phyloP scores from a whole-genome alignment of 2,329 filamentous ascomycete species.

The Cytospora leucostoma region DNA sequence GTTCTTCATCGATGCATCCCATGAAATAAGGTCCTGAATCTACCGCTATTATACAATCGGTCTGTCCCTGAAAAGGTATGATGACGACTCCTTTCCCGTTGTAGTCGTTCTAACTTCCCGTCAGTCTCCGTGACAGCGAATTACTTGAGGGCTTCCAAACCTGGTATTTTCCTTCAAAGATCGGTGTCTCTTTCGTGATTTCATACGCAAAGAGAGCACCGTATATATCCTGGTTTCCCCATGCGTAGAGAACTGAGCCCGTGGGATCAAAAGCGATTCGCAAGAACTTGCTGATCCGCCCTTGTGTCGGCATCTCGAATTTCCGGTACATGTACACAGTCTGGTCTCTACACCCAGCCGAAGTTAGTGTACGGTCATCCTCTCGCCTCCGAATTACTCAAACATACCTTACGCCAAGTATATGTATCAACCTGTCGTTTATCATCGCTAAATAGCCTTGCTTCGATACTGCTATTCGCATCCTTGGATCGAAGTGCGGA shows the following conservation, averaged over 20 bases:
- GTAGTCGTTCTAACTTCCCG: slow-evolving; percentile 3
- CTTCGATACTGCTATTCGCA: slow-evolving; percentile 16
- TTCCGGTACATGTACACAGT: not conserved
- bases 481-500: slow-evolving; percentile 6
- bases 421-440: slow-evolving; percentile 7
- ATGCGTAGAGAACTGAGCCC: slow-evolving; percentile 13
- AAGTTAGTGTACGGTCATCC: not conserved
- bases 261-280: slow-evolving; percentile 10
- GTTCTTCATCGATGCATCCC: slow-evolving; percentile 4
- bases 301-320: not conserved
- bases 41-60: slow-evolving; percentile 15
- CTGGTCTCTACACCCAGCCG: not conserved
- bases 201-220: slow-evolving; percentile 12
- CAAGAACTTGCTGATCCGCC: slow-evolving; percentile 13
- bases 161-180: slow-evolving; percentile 13
- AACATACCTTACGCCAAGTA: slow-evolving; percentile 15
- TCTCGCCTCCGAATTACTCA: no score
- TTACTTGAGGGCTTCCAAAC: not conserved
- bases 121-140: not conserved
- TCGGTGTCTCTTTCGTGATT: not conserved
- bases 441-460: slow-evolving; percentile 13
- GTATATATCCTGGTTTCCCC: slow-evolving; percentile 6
- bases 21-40: slow-evolving; percentile 13
- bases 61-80: slow-evolving; percentile 5
- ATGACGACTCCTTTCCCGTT: slow-evolving; percentile 6